Evolutionary conservation across 306 rosid species (phyloP), one percentile per base, ranked within the genome.

Genomic region (Benincasa hispida): DNA sequence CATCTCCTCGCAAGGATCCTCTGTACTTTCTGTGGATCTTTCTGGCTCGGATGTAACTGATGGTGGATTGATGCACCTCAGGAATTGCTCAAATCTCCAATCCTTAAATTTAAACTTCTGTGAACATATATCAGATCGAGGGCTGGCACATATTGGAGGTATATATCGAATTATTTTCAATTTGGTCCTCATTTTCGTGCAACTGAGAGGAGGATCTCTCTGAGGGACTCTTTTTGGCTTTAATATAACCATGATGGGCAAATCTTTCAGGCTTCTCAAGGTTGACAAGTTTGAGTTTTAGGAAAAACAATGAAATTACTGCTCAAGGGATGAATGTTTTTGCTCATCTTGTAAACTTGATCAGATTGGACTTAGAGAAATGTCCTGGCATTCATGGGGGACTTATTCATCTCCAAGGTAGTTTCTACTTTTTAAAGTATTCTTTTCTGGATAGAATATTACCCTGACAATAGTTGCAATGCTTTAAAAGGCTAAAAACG

Each of bases 381-480:
- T 94, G 97, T 79, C 95, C 97, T 76, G 85, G 84, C 80, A 88
- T 94, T 81, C 97, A 90, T 83, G 96, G 93, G 41, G 97, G 98
- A 34, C 94, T 91, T 73, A 79, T 87, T 83, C 87, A 90, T 87
- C 88, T 94, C 59, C 88, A 87, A 87, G 97, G 98, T 91, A 53
- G 58, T 70, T 76, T 67, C 58, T 27, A 47, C 76, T 70, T 45
- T 37, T 70, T 47, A 41, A 47, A 47, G 9, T 27, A 8, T 70
- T 70, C 0, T 25, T 27, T 69, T 68, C 55, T 68, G 12, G 21
- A 68, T 22, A 2, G 75, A 39, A 14, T 69, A 69, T 45, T 69
- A 13, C 34, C 6, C 6, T 3, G 22, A 2, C 22, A 69, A 45
- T 14, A 45, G 3, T 55, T 81, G 80, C 65, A 42, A 37, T 37